Evolutionary conservation across 257 asterid genomes (phyloP), one percentile per base, ranked within the genome.

Genomic region (Gentiana macrophylla): DNA sequence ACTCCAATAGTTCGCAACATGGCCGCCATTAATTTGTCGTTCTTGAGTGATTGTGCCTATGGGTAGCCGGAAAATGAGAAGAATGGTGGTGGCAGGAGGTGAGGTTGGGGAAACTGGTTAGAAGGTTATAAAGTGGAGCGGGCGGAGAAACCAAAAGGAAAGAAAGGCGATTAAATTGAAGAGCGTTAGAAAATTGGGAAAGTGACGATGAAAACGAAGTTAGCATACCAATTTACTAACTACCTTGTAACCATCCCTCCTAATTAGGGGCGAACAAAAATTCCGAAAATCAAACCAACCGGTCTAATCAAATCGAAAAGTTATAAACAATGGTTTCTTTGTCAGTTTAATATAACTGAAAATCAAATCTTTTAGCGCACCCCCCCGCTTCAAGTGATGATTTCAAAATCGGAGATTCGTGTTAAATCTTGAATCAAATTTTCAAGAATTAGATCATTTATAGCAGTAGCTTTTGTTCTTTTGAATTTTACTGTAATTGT

Each of bases 1-100:
- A 72, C 79, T 50, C 84, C 83, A 58, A 70, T 55, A 8, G 84
- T 65, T 50, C 72, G 86, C 74, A 77, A 62, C 68, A 77, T 72
- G 47, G 77, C 72, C 52, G 83, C 86, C 89, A 80, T 80, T 64
- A 12, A 2, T 33, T 43, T 5, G 35, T 48, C 48, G 45, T 13
- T 3, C 12, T 32, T 45, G 46, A 5, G 46, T 41, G 9, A 41
- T 33, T 48, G 11, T 1, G 55, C 2, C 24, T 8, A 15, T 56
- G 50, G 35, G 6, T 3, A 33, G 37, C 13, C 11, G 3, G 48
- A 35, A 37, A 56, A 44, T 13, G 50, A 33, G n/a, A 12, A 37
- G 2, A 36, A 24, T 36, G 13, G n/a, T 13, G 36, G 49, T 32
- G 7, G 10, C 2, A 59, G 34, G 2, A 9, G 11, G 11, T 41